These are phyloP conservation scores for Diaporthe nobilis DNA, from an alignment of 2,329 filamentous ascomycete genomes.

Conservation along the genomic window DNA sequence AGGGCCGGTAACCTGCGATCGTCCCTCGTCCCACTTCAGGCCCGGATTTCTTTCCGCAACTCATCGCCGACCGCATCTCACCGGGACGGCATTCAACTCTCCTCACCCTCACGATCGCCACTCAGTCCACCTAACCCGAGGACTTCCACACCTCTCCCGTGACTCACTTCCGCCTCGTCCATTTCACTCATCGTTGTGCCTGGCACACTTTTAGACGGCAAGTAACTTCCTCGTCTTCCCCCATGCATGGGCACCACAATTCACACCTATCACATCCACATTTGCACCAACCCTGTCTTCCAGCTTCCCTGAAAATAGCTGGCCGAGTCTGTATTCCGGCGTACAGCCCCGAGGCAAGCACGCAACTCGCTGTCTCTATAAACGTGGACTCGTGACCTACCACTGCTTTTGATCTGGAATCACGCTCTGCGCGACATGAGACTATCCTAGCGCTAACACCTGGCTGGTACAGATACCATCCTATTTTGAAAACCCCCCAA, in stretches of 20 bases:
- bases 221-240: background rate
- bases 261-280: background rate
- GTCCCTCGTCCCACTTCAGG: conserved; percentile 13
- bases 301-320: background rate
- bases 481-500: background rate
- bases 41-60: conserved; percentile 22
- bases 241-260: too few relatives aligned
- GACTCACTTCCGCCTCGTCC: background rate
- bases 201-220: background rate
- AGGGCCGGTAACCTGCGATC: conserved; percentile 26
- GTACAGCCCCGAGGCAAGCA: background rate
- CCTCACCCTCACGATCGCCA: conserved; percentile 2
- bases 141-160: background rate
- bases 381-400: background rate
- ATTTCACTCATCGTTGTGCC: background rate
- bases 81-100: background rate
- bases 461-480: background rate
- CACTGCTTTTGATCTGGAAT: background rate
- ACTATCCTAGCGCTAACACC: conserved; percentile 7
- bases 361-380: background rate
- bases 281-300: background rate
- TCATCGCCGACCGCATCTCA: conserved; percentile 14
- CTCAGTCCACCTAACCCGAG: background rate
- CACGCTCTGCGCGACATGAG: background rate
- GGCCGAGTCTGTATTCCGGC: background rate